Evolutionary conservation across 163 green algal species (phyloP).

Genomic region (Chlamydomonas reinhardtii): DNA sequence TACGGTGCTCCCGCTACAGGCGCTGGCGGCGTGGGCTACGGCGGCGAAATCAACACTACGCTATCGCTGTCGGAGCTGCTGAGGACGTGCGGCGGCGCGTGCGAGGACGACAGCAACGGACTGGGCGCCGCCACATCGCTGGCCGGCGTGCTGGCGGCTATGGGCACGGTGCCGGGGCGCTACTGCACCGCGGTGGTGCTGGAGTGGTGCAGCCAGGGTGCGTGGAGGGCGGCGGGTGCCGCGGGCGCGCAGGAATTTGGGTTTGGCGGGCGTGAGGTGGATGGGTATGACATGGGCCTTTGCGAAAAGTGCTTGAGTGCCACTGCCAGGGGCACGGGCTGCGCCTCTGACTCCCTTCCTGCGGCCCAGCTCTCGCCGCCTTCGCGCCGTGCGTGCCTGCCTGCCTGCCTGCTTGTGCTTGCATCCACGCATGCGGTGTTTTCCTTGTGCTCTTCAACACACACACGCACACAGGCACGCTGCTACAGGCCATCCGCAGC

Average conservation of each 20-base stretch:
- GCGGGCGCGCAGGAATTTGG: too few species aligned
- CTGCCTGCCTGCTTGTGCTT: too few species aligned
- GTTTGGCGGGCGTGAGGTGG: too few species aligned
- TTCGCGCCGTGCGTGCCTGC: too few species aligned
- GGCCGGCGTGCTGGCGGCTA: slow-evolving; percentile 14
- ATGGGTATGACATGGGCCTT: too few species aligned
- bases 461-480: not conserved
- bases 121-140: not conserved
- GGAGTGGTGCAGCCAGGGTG: slow-evolving; percentile 38
- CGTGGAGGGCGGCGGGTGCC: not conserved
- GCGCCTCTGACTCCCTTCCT: too few species aligned
- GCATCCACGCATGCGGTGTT: not conserved
- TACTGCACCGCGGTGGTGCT: slow-evolving; percentile 33
- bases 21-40: too few species aligned
- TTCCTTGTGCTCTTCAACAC: not conserved
- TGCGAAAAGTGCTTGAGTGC: too few species aligned
- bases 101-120: not conserved
- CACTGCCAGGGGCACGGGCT: too few species aligned
- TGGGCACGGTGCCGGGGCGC: slow-evolving; percentile 3
- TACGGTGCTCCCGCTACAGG: too few species aligned
- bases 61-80: slow-evolving; percentile 29
- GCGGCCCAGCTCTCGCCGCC: too few species aligned
- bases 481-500: slow-evolving; percentile 13
- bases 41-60: not conserved
- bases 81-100: not conserved